phyloP scores from a whole-genome alignment of 2,329 filamentous ascomycete genomes.

The Beauveria bassiana region DNA sequence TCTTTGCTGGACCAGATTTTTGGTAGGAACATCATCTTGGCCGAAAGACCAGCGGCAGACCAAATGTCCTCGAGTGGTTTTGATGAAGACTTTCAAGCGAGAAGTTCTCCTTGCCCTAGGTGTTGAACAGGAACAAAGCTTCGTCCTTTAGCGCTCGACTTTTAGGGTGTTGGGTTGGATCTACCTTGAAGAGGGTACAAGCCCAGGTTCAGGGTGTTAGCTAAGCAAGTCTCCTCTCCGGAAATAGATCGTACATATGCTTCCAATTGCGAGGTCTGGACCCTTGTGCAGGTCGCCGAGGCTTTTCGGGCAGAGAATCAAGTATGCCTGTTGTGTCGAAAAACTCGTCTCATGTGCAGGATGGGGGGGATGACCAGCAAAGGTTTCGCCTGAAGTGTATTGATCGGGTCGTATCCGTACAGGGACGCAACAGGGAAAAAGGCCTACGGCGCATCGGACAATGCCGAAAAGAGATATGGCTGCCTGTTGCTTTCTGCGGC shows the following conservation, averaged over 20 bases:
- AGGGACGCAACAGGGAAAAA: too few species aligned
- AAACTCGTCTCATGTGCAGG: not conserved
- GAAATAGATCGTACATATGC: not conserved
- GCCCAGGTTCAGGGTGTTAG: not conserved
- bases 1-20: not conserved
- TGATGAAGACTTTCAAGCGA: not conserved
- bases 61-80: not conserved
- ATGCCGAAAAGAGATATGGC: not conserved
- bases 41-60: not conserved
- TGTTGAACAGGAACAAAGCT: not conserved
- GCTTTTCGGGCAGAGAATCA: too few species aligned
- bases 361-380: too few species aligned
- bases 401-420: too few species aligned
- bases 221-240: not conserved
- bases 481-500: not conserved
- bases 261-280: not conserved
- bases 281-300: not conserved
- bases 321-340: not conserved
- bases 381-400: too few species aligned
- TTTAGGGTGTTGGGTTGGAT: not conserved
- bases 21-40: not conserved
- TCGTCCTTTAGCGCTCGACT: not conserved
- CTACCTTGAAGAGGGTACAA: not conserved
- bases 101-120: not conserved
- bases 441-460: not conserved